phyloP scores from a whole-genome alignment of 2,329 filamentous ascomycete species.

The Herpotrichia juniperi region DNA sequence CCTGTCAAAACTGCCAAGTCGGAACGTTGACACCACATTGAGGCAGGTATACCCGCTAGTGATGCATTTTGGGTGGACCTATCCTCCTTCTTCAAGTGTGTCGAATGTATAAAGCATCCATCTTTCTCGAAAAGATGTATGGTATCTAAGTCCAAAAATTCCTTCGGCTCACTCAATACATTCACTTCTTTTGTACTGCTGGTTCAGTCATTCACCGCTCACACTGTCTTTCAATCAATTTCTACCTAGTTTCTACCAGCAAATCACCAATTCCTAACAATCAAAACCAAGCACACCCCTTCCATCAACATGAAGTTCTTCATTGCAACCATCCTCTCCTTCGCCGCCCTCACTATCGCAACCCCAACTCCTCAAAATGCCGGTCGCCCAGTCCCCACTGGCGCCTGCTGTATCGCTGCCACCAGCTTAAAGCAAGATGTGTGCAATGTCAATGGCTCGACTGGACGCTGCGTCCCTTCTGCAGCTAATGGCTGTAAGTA shows the following conservation, averaged over 20 bases:
- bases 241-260: background rate
- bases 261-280: conserved; percentile 1
- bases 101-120: no score
- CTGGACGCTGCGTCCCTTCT: conserved; percentile 33
- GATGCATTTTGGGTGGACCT: no score
- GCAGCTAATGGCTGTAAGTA: conserved; percentile 30
- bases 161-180: background rate
- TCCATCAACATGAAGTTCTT: conserved; percentile 29
- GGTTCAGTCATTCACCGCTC: conserved; percentile 22
- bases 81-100: no score
- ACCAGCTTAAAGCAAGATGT: conserved; percentile 39
- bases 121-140: background rate
- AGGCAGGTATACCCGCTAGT: no score
- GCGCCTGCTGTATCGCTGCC: conserved; percentile 31
- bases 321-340: conserved; percentile 22
- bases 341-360: conserved; percentile 26
- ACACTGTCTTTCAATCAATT: conserved; percentile 4
- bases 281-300: conserved; percentile 1
- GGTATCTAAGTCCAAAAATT: no score
- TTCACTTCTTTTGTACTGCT: conserved; percentile 13
- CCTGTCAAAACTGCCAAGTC: no score
- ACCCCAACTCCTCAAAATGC: conserved; percentile 26
- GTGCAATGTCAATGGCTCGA: conserved; percentile 33
- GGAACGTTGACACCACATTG: no score
- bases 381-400: conserved; percentile 29